Evolutionary conservation across 2,329 filamentous ascomycete genomes (phyloP), one percentile per base, ranked within the genome.

Genomic region (Arachnopeziza araneosa): DNA sequence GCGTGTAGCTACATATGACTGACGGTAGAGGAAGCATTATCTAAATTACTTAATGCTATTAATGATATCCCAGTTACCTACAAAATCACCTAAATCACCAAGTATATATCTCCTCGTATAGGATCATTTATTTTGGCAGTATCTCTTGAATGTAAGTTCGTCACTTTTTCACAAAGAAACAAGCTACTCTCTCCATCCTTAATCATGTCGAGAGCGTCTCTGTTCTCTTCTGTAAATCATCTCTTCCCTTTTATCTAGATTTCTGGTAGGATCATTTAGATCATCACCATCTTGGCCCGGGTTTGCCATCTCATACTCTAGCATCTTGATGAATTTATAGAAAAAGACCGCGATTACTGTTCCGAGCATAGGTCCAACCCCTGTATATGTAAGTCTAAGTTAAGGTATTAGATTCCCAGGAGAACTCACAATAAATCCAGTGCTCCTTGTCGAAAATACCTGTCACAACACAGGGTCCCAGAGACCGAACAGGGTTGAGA

Each of bases 291-390:
- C 77, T 23, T 78, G 77, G 10, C 77, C 77, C 22, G 77, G 77
- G 62, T 79, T 79, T 12, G 75, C 77, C 76, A 78, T 78, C 71
- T 79, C 72, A 69, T 83, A 84, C 58, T 83, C 76, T 21, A 83
- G 72, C 53, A 74, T 68, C 70, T 81, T 82, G 61, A 85, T 73
- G 12, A 80, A 64, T 56, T 74, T 75, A 70, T 82, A 84, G 50
- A 82, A 76, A 19, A 60, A 75, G 23, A 74, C 77, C 0, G 82
- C 80, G 17, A 84, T 67, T 7, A 80, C 59, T 0, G 78, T 65
- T 0, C 82, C 82, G 56, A 83, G 70, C 10, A 77, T 68, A 1
- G 82, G 82, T 0, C 81, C 82, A 5, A 84, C 64, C 78, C 66
- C 67, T 77, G 26, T 36, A 36, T 44, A 55, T 26, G 54, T 23